Evolutionary conservation across 495 filamentous ascomycete species (phyloP).

Genomic region (Hyphodiscus hymeniophilus): DNA sequence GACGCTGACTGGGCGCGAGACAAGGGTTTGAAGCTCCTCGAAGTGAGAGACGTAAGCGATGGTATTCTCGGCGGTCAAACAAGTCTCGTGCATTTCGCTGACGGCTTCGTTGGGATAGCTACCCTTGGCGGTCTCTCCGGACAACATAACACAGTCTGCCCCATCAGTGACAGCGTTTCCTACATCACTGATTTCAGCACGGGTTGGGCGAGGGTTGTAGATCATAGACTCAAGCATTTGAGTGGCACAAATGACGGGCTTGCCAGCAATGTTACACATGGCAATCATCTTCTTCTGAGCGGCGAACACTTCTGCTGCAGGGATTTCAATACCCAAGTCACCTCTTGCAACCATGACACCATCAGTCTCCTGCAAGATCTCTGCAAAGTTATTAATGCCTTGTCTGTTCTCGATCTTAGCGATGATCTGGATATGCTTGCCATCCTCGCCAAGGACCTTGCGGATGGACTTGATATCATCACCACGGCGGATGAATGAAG

Average conservation of each 20-base stretch:
- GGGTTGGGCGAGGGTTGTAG: conserved; percentile 95
- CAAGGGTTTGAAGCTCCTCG: conserved; percentile 82
- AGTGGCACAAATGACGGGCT: conserved; percentile 86
- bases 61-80: conserved; percentile 88
- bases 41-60: conserved; percentile 95
- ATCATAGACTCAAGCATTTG: conserved; percentile 99
- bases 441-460: conserved; percentile 82
- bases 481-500: conserved; percentile 92
- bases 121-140: conserved; percentile 97
- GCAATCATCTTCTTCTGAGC: conserved; percentile 99
- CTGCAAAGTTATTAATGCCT: conserved; percentile 94
- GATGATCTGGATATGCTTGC: conserved; percentile 96
- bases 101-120: conserved; percentile 89
- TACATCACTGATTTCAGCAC: conserved; percentile 96
- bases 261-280: conserved; percentile 99
- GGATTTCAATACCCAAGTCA: conserved; percentile 97
- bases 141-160: conserved; percentile 99
- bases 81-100: conserved; percentile 95
- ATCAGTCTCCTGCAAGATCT: conserved; percentile 92
- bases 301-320: conserved; percentile 94
- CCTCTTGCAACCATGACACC: conserved; percentile 99
- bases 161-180: conserved; percentile 97
- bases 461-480: conserved; percentile 90
- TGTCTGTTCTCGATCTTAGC: conserved; percentile 99
- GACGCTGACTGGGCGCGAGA: conserved; percentile 70